Conservation (phyloP, 495 filamentous ascomycete species). For the Glonium stellatum region DNA sequence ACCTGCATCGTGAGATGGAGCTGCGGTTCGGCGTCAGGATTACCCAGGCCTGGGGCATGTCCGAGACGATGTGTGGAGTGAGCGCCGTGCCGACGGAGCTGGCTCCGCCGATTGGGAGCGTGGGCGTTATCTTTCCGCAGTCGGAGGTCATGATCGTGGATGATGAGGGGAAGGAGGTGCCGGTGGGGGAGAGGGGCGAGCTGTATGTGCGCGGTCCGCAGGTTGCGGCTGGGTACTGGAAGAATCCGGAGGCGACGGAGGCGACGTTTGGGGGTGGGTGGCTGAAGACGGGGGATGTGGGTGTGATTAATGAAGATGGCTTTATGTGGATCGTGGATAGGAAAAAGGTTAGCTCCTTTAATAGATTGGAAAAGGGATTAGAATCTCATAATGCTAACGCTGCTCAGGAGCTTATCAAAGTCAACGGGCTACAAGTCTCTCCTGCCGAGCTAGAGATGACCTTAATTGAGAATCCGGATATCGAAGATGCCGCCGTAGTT, state of each 20-base stretch:
- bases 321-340: conserved; percentile 4
- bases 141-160: not conserved
- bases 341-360: too few species aligned
- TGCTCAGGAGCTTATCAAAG: too few species aligned
- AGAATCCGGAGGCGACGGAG: conserved; percentile 5
- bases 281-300: conserved; percentile 7
- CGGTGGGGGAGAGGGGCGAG: conserved; percentile 3
- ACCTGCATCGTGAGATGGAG: conserved; percentile 2
- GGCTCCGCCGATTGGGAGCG: not conserved
- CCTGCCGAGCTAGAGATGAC: too few species aligned
- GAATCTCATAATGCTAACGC: too few species aligned
- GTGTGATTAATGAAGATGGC: not conserved
- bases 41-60: conserved; percentile 5
- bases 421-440: too few species aligned
- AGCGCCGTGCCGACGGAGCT: not conserved
- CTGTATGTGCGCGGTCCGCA: not conserved
- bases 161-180: conserved; percentile 5
- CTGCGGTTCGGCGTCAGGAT: not conserved
- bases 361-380: too few species aligned
- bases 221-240: conserved; percentile 2
- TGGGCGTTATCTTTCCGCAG: not conserved
- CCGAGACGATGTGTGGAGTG: conserved; percentile 6
- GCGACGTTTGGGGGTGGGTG: conserved; percentile 6
- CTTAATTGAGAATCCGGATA: conserved; percentile 7
- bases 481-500: conserved; percentile 3